A percentile compares a stretch with the other conserved stretches of the same genome.
These are phyloP conservation scores for Yarrowia sp. DNA, from an alignment of 805 yeast genomes.

Conservation along the genomic window DNA sequence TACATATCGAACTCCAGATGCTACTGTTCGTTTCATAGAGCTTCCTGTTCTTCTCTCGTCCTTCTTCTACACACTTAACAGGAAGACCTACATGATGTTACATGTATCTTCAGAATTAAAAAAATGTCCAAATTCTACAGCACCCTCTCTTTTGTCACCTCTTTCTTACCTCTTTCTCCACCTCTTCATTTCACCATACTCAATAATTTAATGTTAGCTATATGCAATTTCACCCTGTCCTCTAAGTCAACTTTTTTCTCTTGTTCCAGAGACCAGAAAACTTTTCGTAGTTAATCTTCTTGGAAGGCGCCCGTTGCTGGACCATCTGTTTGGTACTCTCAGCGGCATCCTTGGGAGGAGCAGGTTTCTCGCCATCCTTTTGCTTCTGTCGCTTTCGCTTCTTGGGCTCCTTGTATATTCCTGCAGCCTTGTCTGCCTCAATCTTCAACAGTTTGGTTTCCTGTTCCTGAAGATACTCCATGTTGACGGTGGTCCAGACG, in stretches of 20 bases:
- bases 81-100: no score
- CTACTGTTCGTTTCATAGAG: no score
- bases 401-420: slow-evolving; percentile 54
- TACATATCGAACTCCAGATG: no score
- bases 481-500: slow-evolving; percentile 86
- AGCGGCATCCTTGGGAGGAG: slow-evolving; percentile 48
- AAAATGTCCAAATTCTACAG: no score
- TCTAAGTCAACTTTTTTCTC: neutral
- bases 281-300: slow-evolving; percentile 85
- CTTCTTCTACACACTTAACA: no score
- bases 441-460: slow-evolving; percentile 77
- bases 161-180: no score
- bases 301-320: slow-evolving; percentile 70
- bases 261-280: slow-evolving; percentile 46
- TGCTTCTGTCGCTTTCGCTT: slow-evolving; percentile 39
- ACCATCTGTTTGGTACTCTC: slow-evolving; percentile 77
- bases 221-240: neutral
- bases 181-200: no score
- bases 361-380: slow-evolving; percentile 31
- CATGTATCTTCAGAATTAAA: no score
- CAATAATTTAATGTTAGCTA: slow-evolving; percentile 25
- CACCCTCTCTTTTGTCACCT: no score
- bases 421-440: slow-evolving; percentile 85
- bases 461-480: slow-evolving; percentile 79
- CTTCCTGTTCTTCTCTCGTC: no score